Base-by-base conservation (phyloP, 306 rosid species). In the Pterocarpus santalinus region DNA sequence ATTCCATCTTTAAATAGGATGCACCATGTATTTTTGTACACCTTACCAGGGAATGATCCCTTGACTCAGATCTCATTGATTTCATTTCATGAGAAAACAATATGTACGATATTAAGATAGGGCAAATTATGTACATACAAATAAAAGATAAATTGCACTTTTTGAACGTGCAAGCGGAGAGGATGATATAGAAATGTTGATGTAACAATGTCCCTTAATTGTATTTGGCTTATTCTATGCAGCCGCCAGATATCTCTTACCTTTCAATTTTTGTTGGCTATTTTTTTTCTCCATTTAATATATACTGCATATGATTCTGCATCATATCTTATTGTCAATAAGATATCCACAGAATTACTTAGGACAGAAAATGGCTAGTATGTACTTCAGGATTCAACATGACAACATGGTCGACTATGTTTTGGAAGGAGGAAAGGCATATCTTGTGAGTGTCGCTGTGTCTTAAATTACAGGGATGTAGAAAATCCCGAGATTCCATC, bases 41-140 rank as follows among this genome's bases (percentile, higher is more conserved):
- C 69, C 16, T 44, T 49, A 16, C 57, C 17, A 39, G 72, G 81
- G 72, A 75, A 56, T 38, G 39, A 80, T 52, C 55, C 79, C 71
- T 53, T 65, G 70, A 76, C 32, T 13, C 33, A 22, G 65, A 78
- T 78, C 60, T 62, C 69, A 46, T 79, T 81, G 62, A 77, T 63
- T 86, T 68, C 84, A 66, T 75, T 70, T 36, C 55, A 78, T 46
- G 80, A 67, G 58, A 57, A 77, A 78, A 63, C 55, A 67, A 11
- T 56, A 4, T 33, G 52, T 78, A 67, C 63, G 62, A 6, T 49
- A 81, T 65, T 72, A 70, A 14, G 82, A 67, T 39, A 73, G 72
- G 76, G 82, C 65, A 72, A 28, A 65, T 44, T n/a, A 30, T 85
- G 84, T 84, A 79, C 80, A 76, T 64, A 68, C 35, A 55, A 73